A percentile compares a stretch with the other conserved stretches of the same genome.
phyloP scores from a whole-genome alignment of 805 yeast species.

The Spathaspora arborariae region DNA sequence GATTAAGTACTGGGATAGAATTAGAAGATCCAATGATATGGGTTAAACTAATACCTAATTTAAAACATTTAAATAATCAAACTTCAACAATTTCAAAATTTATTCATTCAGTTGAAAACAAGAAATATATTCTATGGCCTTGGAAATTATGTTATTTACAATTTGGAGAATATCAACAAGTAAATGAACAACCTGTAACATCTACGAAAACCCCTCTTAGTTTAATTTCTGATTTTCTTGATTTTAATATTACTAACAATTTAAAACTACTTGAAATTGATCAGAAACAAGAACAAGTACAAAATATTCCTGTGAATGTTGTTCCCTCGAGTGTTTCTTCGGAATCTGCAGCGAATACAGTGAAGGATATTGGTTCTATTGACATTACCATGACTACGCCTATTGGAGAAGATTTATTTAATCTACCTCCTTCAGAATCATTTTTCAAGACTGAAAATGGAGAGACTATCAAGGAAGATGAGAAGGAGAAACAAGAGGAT shows the following conservation, averaged over 20 bases:
- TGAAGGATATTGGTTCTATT: constrained; percentile 13
- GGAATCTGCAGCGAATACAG: constrained; percentile 15
- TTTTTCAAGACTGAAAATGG: constrained; percentile 10
- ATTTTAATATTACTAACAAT: constrained; percentile 24
- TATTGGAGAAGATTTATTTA: constrained; percentile 12
- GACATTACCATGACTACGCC: constrained; percentile 13
- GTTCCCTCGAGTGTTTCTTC: constrained; percentile 20
- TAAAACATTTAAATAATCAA: constrained; percentile 64
- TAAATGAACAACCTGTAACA: constrained; percentile 8
- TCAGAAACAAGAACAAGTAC: constrained; percentile 4
- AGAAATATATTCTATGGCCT: constrained; percentile 70
- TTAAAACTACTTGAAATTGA: constrained; percentile 10
- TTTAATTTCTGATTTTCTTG: constrained; percentile 34
- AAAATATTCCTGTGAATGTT: constrained; percentile 7
- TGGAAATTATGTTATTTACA: constrained; percentile 62
- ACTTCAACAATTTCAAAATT: constrained; percentile 61
- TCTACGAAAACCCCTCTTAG: constrained; percentile 24
- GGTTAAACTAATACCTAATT: constrained; percentile 67
- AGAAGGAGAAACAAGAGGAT: constrained; percentile 9
- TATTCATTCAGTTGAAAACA: constrained; percentile 48
- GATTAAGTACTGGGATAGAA: constrained; percentile 33
- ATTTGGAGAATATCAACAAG: constrained; percentile 28
- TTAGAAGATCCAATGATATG: constrained; percentile 31
- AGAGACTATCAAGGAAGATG: constrained; percentile 4
- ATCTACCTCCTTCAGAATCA: constrained; percentile 11